Base-by-base conservation (phyloP, 495 filamentous ascomycete genomes). In the Lasiosphaeris hirsuta region DNA sequence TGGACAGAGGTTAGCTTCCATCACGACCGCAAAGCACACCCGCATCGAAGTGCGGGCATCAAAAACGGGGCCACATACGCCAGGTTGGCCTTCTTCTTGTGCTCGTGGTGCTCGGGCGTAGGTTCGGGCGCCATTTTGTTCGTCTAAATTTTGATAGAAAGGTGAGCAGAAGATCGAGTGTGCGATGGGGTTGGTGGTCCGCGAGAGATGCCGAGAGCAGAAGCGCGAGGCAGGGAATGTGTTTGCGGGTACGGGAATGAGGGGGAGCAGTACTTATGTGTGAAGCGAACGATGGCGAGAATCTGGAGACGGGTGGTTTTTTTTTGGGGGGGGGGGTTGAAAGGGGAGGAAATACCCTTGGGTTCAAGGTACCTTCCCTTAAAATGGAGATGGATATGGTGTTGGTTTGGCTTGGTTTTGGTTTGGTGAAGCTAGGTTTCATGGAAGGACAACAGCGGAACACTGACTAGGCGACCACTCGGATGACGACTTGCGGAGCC, bases 21-120 rank as follows among this genome's bases (percentile, higher is more conserved):
- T 15, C 23, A 7, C 8, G 41, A 10, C 43, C 53, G 43, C 42
- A 33, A 17, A 48, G 40, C 14, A 23, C 18, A 13, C 34, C 7
- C 33, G 36, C 51, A 45, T n/a, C 14, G 42, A 10, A 19, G n/a
- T 7, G 36, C 40, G 35, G 33, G 35, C 35, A 19, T 47, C 40
- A 10, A 15, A 40, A 52, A 30, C 15, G n/a, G 33, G 23, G 33
- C 18, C 39, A 75, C 90, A 69, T 87, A 96, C 91, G 86, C 83
- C 67, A 97, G 77, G 78, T 97, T 89, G 72, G 89, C 86, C 86
- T 96, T 95, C 79, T 88, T 86, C 86, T 96, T 96, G 50, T 92
- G 87, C 63, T 95, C 90, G 51, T 84, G 87, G 68, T 92, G 57
- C 51, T 65, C 59, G 69, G 69, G 63, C 60, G 67, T 63, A 13